Conservation (phyloP, 176 grass and related monocot genomes). For the Microstegium vimineum region DNA sequence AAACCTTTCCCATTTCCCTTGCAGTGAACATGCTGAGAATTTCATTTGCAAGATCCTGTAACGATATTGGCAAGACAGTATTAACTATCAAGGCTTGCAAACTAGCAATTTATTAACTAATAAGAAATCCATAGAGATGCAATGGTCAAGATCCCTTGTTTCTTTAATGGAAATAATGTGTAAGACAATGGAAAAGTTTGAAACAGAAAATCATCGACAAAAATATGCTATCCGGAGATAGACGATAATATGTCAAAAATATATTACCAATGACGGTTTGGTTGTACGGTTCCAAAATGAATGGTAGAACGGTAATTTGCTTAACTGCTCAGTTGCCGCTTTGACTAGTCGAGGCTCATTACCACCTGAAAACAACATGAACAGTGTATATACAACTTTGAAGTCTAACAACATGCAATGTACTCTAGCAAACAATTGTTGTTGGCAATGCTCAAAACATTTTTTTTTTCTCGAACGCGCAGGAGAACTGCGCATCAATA, state of each 20-base stretch:
- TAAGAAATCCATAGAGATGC: neutral
- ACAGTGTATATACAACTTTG: neutral
- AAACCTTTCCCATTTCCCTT: slow-evolving; percentile 92
- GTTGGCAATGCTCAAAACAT: neutral
- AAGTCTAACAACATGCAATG: neutral
- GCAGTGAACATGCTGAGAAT: slow-evolving; percentile 70
- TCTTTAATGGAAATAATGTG: neutral
- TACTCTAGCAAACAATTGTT: neutral
- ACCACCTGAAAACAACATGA: slow-evolving; percentile 71
- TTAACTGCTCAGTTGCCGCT: slow-evolving; percentile 79
- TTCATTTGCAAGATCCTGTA: slow-evolving; percentile 90
- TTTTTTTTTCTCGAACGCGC: too few species aligned
- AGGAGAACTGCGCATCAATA: too few species aligned
- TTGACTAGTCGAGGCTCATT: slow-evolving; percentile 77
- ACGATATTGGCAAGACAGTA: neutral
- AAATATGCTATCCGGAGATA: neutral
- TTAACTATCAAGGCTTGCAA: neutral
- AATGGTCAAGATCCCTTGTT: neutral
- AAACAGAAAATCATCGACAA: neutral
- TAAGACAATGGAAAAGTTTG: neutral
- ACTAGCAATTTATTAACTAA: neutral
- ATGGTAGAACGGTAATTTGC: slow-evolving; percentile 92
- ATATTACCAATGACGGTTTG: slow-evolving; percentile 85
- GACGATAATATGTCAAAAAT: neutral
- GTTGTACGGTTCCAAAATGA: slow-evolving; percentile 98